Conservation (phyloP, 371 early-diverging fungal species). For the Mucor plumbeus region DNA sequence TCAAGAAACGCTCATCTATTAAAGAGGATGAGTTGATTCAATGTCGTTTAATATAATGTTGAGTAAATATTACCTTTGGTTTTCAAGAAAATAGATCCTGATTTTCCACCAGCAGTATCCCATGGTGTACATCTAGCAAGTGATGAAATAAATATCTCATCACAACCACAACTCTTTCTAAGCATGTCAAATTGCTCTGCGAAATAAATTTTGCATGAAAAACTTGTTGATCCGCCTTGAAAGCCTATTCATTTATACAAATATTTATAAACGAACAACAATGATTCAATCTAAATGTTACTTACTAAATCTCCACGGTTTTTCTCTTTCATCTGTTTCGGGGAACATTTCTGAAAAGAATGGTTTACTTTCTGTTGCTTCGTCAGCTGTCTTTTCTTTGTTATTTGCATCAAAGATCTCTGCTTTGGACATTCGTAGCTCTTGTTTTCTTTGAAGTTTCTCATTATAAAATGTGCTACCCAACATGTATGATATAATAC, state of each 20-base stretch:
- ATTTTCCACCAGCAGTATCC: conserved; percentile 90
- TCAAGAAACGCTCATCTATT: conserved; percentile 86
- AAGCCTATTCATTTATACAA: conserved; percentile 48
- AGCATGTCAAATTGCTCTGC: conserved; percentile 93
- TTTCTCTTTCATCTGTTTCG: conserved; percentile 33
- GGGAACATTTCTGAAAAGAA: conserved; percentile 34
- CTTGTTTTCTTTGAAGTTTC: conserved; percentile 44
- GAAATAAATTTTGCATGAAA: conserved; percentile 89
- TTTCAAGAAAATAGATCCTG: conserved; percentile 87
- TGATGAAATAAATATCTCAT: conserved; percentile 83
- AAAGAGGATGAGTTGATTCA: neutral
- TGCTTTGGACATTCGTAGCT: conserved; percentile 27
- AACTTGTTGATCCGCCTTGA: conserved; percentile 74
- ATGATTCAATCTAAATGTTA: neutral
- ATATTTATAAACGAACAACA: neutral
- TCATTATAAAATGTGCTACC: conserved; percentile 50
- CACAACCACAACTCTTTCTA: conserved; percentile 82
- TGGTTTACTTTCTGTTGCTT: conserved; percentile 11
- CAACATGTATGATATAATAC: conserved; percentile 89
- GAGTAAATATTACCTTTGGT: conserved; percentile 56
- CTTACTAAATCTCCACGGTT: conserved; percentile 35
- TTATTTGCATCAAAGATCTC: conserved; percentile 10
- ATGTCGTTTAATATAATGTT: no score
- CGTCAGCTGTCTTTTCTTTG: conserved; percentile 14
- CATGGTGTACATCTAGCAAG: conserved; percentile 85